Evolutionary conservation across 2,329 filamentous ascomycete genomes (phyloP), one percentile per base, ranked within the genome.

Genomic region (Fusarium sp.): DNA sequence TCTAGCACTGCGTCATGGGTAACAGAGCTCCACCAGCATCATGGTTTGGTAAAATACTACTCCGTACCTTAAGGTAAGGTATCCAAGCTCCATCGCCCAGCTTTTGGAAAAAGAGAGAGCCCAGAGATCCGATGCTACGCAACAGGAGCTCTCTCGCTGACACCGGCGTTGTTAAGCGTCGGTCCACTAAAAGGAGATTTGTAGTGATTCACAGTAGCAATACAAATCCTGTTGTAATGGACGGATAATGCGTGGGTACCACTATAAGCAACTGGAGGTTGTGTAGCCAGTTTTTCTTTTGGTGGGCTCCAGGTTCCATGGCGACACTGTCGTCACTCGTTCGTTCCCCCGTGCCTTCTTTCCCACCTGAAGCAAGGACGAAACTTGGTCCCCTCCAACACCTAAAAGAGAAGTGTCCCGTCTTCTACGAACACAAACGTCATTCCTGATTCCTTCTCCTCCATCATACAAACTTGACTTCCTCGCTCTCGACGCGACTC

Each of bases 251-350:
- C 24, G 50, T 57, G 60, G 53, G 30, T 28, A 59, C 28, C 24
- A 35, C 31, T 15, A 51, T 14, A 13, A 51, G 48, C 33, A 38
- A 18, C 51, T 60, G 35, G 55, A 51, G 28, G 28, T 20, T 61
- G 57, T 54, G 50, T 39, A 53, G 13, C 45, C 30, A 50, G 30
- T 50, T 70, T 72, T 61, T 66, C 50, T 62, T 61, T 44, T 39
- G 24, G 39, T 47, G 51, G 35, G 42, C 18, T 47, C 44, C 44
- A 47, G 47, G 57, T 42, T 35, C 33, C 33, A 18, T 48, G 57
- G 71, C 68, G 71, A 74, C 70, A 73, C 58, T 73, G 66, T 70
- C 61, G 71, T 73, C 71, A 73, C 71, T 68, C 45, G 35, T 50
- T 60, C 31, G 47, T 50, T 24, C 44, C 33, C 28, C 60, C 64